Evolutionary conservation across 441 rosid species (phyloP), one percentile per base, ranked within the genome.

Genomic region (Corymbia calophylla): DNA sequence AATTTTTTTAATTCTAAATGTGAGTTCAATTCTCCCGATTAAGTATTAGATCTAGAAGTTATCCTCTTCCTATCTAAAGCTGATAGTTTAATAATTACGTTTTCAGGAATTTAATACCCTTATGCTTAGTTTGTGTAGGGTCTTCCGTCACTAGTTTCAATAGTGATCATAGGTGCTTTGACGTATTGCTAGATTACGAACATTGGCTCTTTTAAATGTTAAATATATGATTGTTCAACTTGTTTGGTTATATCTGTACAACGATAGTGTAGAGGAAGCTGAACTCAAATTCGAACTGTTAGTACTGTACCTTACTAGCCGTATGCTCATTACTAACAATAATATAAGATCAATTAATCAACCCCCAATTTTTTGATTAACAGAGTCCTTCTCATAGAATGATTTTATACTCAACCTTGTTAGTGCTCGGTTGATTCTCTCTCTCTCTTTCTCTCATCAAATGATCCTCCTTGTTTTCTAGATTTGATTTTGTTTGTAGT

Each of bases 1-100:
- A 9, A 6, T 4, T 0, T 0, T 4, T 58, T 13, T 10, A 0
- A 58, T 58, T 58, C 6, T 25, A 58, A 3, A 58, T 23, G 9
- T 25, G n/a, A 58, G n/a, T 58, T 58, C n/a, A 0, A 58, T 29
- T 58, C 25, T 58, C 5, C n/a, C 0, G 0, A 4, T 58, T 13
- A 4, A 58, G 25, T 25, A 23, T 3, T 58, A 58, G n/a, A 58
- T 58, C 64, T 25, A 58, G 29, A 2, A 58, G 64, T 13, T 58
- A 58, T 25, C n/a, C 29, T 58, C 64, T 58, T 6, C 25, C 25
- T 27, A 2, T 58, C 13, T 56, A 56, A 56, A 56, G 21, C n/a
- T 10, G 8, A 29, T 12, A 58, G n/a, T 25, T 58, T 58, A 58
- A 25, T 25, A 58, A 58, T 23, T 11, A 58, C 2, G 14, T 58